These are phyloP conservation scores for Suillus weaverae DNA, from an alignment of 768 basidiomycete genomes.

Conservation along the genomic window DNA sequence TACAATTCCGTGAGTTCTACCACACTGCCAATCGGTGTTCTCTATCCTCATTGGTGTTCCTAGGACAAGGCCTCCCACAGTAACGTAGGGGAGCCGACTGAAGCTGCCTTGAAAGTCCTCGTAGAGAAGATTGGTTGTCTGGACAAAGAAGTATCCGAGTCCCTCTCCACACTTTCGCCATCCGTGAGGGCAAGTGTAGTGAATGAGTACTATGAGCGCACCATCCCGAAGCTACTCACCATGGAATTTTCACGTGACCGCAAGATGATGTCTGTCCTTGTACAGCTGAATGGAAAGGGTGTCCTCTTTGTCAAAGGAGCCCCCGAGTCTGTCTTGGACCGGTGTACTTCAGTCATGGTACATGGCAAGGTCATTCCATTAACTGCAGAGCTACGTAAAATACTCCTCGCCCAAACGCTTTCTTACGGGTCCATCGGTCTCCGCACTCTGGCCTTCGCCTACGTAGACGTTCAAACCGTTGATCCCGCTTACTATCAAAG, in stretches of 20 bases:
- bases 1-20: constrained; percentile 64
- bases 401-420: constrained; percentile 64
- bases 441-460: constrained; percentile 90
- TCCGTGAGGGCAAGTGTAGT: constrained; percentile 75
- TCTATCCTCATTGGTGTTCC: constrained; percentile 9
- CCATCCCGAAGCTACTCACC: constrained; percentile 80
- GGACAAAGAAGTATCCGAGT: constrained; percentile 55
- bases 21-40: neutral
- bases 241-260: constrained; percentile 98
- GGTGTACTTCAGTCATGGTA: constrained; percentile 74
- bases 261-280: constrained; percentile 99
- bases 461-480: constrained; percentile 72
- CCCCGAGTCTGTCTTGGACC: constrained; percentile 91
- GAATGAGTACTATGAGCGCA: constrained; percentile 78
- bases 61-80: constrained; percentile 79
- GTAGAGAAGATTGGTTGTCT: constrained; percentile 90
- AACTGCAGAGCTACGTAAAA: constrained; percentile 55
- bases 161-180: constrained; percentile 56
- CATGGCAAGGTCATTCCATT: constrained; percentile 66
- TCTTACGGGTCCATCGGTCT: constrained; percentile 81
- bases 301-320: constrained; percentile 94
- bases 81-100: constrained; percentile 95
- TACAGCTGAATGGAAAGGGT: constrained; percentile 64
- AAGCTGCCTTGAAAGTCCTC: constrained; percentile 93
- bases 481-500: constrained; percentile 82